Percentiles rank a stretch among this genome's conserved stretches.
These are phyloP conservation scores for Neoboletus magnificus DNA, from an alignment of 768 basidiomycete species.

Conservation along the genomic window DNA sequence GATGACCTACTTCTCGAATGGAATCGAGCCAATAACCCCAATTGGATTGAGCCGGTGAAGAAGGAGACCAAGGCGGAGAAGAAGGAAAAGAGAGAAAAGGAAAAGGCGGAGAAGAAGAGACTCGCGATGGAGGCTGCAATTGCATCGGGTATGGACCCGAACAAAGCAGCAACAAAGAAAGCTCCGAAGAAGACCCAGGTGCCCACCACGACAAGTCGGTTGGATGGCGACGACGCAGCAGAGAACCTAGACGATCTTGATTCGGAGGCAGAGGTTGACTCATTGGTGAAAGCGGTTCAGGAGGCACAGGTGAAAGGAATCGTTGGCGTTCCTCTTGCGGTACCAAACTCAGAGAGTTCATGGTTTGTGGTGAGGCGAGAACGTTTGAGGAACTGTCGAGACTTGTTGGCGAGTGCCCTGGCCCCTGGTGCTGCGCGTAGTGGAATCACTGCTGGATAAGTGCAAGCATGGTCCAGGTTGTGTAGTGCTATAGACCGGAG, in stretches of 20 bases:
- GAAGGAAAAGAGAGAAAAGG: constrained; percentile 78
- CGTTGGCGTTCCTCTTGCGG: constrained; percentile 64
- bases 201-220: constrained; percentile 47
- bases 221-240: constrained; percentile 56
- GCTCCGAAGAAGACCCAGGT: constrained; percentile 59
- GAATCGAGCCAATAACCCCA: constrained; percentile 85
- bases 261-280: constrained; percentile 82
- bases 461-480: constrained; percentile 11
- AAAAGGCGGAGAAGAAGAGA: constrained; percentile 81
- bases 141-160: constrained; percentile 52
- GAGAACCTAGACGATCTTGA: constrained; percentile 80
- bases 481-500: not conserved
- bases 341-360: constrained; percentile 69
- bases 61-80: constrained; percentile 83
- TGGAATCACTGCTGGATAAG: constrained; percentile 20
- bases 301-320: constrained; percentile 54
- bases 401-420: constrained; percentile 55
- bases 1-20: constrained; percentile 89
- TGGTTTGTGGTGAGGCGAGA: constrained; percentile 81
- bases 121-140: constrained; percentile 68
- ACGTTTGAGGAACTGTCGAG: constrained; percentile 53
- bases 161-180: constrained; percentile 51
- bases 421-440: constrained; percentile 19
- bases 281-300: constrained; percentile 60
- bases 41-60: constrained; percentile 85